These are phyloP conservation scores for Miamiensis avidus DNA, from an alignment of 169 alveolate genomes.

Conservation along the genomic window DNA sequence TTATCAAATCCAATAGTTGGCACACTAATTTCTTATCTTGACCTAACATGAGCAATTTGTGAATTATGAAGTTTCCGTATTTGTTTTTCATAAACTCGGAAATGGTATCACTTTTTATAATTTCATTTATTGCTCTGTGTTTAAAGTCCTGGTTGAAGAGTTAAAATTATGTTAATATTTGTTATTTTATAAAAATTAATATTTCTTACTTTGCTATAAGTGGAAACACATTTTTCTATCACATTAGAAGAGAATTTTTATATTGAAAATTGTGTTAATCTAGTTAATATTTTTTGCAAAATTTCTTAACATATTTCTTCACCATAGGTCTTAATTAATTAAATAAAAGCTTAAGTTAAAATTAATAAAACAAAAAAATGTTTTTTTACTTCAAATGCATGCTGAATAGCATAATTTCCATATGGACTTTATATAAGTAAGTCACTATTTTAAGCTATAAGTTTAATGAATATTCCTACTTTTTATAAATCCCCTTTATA, in stretches of 20 bases:
- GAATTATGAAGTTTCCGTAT: conserved; percentile 20
- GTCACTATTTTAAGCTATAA: conserved; percentile 6
- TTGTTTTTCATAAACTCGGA: conserved; percentile 26
- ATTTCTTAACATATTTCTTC: conserved; percentile 16
- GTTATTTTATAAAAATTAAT: neutral
- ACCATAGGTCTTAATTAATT: conserved; percentile 8
- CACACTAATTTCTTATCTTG: neutral
- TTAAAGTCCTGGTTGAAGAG: neutral
- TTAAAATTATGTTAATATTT: neutral
- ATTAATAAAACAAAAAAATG: neutral
- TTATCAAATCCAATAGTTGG: neutral
- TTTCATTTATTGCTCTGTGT: conserved; percentile 22
- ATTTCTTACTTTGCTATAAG: conserved; percentile 7
- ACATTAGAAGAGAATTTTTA: conserved; percentile 28
- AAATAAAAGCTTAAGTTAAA: neutral
- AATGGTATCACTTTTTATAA: conserved; percentile 3
- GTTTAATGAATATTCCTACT: neutral
- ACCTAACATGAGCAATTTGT: conserved; percentile 9
- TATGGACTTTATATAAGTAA: conserved; percentile 16
- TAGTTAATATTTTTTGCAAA: neutral
- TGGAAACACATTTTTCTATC: conserved; percentile 18
- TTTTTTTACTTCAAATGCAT: conserved; percentile 11
- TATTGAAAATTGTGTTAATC: conserved; percentile 3
- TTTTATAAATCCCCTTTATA: neutral
- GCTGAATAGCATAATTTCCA: conserved; percentile 31